Base-by-base conservation (phyloP, 192 early-diverging fungal genomes). In the Entomortierella chlamydospora region DNA sequence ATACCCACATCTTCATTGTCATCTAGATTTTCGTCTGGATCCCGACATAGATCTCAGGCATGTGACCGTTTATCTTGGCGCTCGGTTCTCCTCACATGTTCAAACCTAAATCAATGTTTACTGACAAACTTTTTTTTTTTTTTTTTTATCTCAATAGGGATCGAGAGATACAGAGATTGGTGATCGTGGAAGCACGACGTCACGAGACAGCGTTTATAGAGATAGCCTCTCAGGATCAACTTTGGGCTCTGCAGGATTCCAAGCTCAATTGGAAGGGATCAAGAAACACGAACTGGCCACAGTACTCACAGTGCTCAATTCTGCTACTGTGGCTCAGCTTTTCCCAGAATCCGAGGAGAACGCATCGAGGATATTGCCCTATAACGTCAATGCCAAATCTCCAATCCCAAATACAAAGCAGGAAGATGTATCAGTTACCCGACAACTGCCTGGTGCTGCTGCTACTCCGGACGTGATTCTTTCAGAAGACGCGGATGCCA, bases 201-300 rank as follows among this genome's bases (percentile, higher is more conserved):
- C 76, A 22, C 43, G 76, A 23, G 76, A 79, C 23, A 79, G 76
- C 8, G 72, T 41, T 42, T 74, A 74, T 53, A 60, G 72, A 42
- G 72, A 74, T 25, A 74, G 72, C 37, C 68, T 79, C 3, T 79
- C 76, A 39, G 76, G 76, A 65, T 79, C 76, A 10, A 79, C 76
- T 37, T 52, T 79, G 17, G 76, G 76, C 18, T 70, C 76, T 33
- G 65, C 68, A 37, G 76, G 76, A 49, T 70, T 79, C 52, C 76
- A 70, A 22, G 63, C 67, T 23, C 76, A 79, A 41, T 28, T 70
- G 51, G 76, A 79, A 18, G 63, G 61, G 12, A 57, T 79, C 34
- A 70, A 70, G 26, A 79, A 79, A 29, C 61, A 58, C 18, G 73
- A 70, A 39, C 23, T 78, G 25, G 61, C 67, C 29, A 61, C 55